Evolutionary conservation across 768 basidiomycete genomes (phyloP), one percentile per base, ranked within the genome.

Genomic region (Basidioascus undulatus): DNA sequence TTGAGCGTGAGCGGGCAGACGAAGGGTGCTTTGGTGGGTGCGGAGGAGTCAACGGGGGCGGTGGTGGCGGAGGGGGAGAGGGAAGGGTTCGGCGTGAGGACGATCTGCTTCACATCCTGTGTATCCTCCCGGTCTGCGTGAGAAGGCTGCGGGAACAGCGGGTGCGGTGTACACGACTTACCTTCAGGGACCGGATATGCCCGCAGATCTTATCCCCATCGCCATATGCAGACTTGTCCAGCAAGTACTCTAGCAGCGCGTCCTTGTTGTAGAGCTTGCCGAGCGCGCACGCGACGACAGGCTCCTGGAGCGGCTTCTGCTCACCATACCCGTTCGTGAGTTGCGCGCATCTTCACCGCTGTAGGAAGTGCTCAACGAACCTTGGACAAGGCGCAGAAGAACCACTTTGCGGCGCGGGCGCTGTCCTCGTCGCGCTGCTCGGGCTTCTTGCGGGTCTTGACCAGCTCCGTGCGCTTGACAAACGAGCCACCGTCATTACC

Each of bases 211-310:
- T 68, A 48, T 77, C 76, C 0, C 84, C 87, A 48, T 96, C 92
- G 6, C 87, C 83, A 55, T 84, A 87, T 3, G 73, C 66, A 4
- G 69, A 61, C 49, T 71, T 73, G 56, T 89, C 79, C 13, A 96
- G 61, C 25, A 94, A 65, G 58, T 74, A 89, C 56, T 92, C 82
- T 31, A 98, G 69, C 21, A 98, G 64, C 1, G 87, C 71, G 50
- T 89, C 89, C 54, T 89, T 92, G 60, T 94, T 98, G 56, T 94
- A 96, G 1, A 98, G 63, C 57, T 87, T 89, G 10, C 92, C 92
- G 0, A 94, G 66, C 1, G 74, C 74, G 59, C 84, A 89, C 0
- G 86, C 75, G 0, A 94, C 92, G 5, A 94, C 64, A 0, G 92
- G 92, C 44, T 81, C 74, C 51, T 75, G 72, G 2, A 96, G 65